A percentile compares a stretch with the other conserved stretches of the same genome.
These are phyloP conservation scores for Vigna nakashimae DNA, from an alignment of 306 rosid genomes.

Conservation along the genomic window DNA sequence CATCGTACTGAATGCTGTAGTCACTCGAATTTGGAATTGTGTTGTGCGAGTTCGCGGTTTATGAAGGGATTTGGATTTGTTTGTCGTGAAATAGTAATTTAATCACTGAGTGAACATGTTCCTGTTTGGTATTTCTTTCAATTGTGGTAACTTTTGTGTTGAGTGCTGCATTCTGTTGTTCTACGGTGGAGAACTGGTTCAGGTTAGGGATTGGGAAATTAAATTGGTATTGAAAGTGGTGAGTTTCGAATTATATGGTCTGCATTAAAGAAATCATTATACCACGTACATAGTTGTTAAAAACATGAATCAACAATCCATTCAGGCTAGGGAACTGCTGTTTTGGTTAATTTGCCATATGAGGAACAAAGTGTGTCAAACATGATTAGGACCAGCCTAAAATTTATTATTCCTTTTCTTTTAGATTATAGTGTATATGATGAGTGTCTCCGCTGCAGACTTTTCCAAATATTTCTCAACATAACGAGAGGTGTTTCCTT, in stretches of 20 bases:
- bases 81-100: not conserved
- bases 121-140: too few relatives aligned
- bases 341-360: conserved; percentile 1
- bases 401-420: not conserved
- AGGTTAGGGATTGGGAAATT: not conserved
- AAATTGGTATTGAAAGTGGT: not conserved
- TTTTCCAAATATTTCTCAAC: not conserved
- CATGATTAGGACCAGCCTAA: conserved; percentile 1
- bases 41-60: not conserved
- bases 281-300: not conserved
- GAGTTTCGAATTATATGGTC: not conserved
- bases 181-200: conserved; percentile 3
- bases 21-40: too few relatives aligned
- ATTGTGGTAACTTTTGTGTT: not conserved
- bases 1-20: not conserved
- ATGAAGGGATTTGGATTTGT: not conserved
- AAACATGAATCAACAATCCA: not conserved
- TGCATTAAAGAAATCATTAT: not conserved
- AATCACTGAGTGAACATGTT: not conserved
- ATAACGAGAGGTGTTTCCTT: not conserved
- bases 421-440: not conserved
- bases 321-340: not conserved
- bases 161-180: not conserved
- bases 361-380: not conserved
- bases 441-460: conserved; percentile 9